Evolutionary conservation across 192 early-diverging fungal species (phyloP).

Genomic region (Globomyces pollinis-pini): DNA sequence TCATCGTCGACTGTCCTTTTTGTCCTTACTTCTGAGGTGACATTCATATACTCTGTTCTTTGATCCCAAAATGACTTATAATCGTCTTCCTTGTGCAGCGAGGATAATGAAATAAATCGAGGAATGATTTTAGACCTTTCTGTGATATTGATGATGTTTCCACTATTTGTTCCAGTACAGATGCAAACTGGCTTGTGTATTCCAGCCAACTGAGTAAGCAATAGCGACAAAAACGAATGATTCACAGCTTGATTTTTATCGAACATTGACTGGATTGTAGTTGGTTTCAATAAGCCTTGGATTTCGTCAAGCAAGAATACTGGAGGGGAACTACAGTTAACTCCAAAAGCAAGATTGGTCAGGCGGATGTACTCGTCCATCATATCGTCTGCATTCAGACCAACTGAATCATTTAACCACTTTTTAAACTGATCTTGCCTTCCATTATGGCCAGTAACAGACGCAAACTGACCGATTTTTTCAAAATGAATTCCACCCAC

Average conservation of each 20-base stretch:
- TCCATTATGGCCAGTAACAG: neutral
- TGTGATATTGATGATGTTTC: slow-evolving; percentile 3
- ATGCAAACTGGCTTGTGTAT: slow-evolving; percentile 9
- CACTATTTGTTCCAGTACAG: neutral
- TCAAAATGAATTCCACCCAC: slow-evolving; percentile 5
- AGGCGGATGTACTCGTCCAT: slow-evolving; percentile 9
- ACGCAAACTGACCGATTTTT: neutral
- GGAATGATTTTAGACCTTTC: neutral
- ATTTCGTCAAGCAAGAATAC: slow-evolving; percentile 5
- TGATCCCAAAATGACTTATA: neutral
- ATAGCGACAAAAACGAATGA: neutral
- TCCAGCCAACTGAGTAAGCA: neutral
- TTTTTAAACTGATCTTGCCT: neutral
- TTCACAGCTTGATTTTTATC: neutral
- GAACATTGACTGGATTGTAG: neutral
- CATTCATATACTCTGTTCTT: neutral
- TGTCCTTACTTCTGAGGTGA: neutral
- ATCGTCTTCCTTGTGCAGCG: neutral
- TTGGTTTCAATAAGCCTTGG: neutral
- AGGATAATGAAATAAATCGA: neutral
- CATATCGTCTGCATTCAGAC: neutral
- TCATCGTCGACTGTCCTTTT: neutral
- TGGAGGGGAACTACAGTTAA: neutral
- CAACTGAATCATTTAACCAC: neutral
- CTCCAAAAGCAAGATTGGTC: slow-evolving; percentile 3